phyloP scores from a whole-genome alignment of 202 grass and related monocot species.

The Saccharum hybrid region DNA sequence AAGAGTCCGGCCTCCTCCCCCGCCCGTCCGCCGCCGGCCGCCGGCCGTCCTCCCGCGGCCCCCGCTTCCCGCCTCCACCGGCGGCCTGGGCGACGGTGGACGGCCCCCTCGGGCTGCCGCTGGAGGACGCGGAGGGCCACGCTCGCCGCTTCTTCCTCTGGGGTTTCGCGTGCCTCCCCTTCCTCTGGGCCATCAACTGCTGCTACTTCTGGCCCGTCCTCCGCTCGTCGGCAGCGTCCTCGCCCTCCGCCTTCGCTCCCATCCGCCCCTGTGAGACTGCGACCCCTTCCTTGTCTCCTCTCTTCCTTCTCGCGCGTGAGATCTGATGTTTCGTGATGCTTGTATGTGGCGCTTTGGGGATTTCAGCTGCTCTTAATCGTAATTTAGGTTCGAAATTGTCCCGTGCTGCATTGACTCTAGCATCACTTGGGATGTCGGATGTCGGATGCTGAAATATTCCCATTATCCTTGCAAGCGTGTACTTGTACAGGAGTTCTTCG shows the following conservation, averaged over 20 bases:
- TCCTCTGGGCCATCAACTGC: slow-evolving; percentile 97
- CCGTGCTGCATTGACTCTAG: neutral
- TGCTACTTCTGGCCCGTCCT: slow-evolving; percentile 98
- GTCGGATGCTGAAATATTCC: neutral
- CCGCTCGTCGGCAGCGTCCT: slow-evolving; percentile 41
- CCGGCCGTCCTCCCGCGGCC: neutral
- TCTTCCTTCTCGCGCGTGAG: neutral
- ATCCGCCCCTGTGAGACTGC: slow-evolving; percentile 81
- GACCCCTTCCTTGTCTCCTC: neutral
- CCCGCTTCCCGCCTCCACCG: slow-evolving; percentile 22
- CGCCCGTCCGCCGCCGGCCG: slow-evolving; percentile 16
- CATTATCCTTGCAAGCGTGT: neutral
- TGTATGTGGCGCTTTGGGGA: neutral
- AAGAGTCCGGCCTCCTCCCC: slow-evolving; percentile 70
- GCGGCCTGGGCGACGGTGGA: slow-evolving; percentile 79
- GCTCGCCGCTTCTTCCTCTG: slow-evolving; percentile 82
- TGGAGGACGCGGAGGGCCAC: slow-evolving; percentile 74
- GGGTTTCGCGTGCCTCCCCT: slow-evolving; percentile 91
- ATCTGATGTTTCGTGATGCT: neutral
- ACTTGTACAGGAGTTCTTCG: neutral
- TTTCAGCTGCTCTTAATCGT: neutral
- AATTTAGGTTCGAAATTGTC: neutral
- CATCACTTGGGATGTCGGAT: neutral
- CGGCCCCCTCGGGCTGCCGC: slow-evolving; percentile 73
- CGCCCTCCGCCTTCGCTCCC: slow-evolving; percentile 50